Conservation (phyloP, 2,329 filamentous ascomycete species). For the Curvularia verruculosa region DNA sequence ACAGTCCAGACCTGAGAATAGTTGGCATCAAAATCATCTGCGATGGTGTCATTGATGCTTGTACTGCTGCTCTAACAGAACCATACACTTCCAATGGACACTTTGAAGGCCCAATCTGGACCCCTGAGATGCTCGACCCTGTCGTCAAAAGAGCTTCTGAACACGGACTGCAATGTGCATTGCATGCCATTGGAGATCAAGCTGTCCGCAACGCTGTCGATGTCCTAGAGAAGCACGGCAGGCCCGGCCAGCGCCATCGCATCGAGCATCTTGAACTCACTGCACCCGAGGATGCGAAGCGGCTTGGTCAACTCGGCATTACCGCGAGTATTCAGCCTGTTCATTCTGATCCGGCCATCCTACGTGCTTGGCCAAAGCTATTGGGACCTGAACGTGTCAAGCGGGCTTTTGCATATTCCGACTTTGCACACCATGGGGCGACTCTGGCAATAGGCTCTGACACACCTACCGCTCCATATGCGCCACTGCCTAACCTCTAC, state of each 20-base stretch:
- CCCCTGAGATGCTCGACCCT: slow-evolving; percentile 57
- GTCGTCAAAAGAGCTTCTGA: slow-evolving; percentile 62
- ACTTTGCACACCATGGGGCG: slow-evolving; percentile 63
- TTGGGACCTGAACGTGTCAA: slow-evolving; percentile 61
- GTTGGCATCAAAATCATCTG: slow-evolving; percentile 70
- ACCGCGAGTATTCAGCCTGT: slow-evolving; percentile 94
- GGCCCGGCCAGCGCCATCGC: slow-evolving; percentile 60
- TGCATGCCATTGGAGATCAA: slow-evolving; percentile 70
- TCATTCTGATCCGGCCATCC: slow-evolving; percentile 77
- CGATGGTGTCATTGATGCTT: slow-evolving; percentile 69
- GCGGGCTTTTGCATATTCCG: slow-evolving; percentile 67
- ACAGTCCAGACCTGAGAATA: slow-evolving; percentile 57
- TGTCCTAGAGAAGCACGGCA: slow-evolving; percentile 54
- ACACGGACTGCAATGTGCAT: slow-evolving; percentile 64
- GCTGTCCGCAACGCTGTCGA: slow-evolving; percentile 65
- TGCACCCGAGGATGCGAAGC: slow-evolving; percentile 59
- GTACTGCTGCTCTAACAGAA: slow-evolving; percentile 65
- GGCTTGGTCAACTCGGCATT: slow-evolving; percentile 65
- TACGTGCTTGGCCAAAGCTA: slow-evolving; percentile 65
- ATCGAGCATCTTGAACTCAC: slow-evolving; percentile 71
- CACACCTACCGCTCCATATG: slow-evolving; percentile 64
- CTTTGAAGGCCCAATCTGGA: slow-evolving; percentile 62
- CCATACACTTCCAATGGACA: slow-evolving; percentile 61
- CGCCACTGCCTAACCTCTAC: slow-evolving; percentile 63
- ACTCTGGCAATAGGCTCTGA: slow-evolving; percentile 65